These are phyloP conservation scores for Diddensiella transvaalensis DNA, from an alignment of 805 yeast genomes.

Conservation along the genomic window DNA sequence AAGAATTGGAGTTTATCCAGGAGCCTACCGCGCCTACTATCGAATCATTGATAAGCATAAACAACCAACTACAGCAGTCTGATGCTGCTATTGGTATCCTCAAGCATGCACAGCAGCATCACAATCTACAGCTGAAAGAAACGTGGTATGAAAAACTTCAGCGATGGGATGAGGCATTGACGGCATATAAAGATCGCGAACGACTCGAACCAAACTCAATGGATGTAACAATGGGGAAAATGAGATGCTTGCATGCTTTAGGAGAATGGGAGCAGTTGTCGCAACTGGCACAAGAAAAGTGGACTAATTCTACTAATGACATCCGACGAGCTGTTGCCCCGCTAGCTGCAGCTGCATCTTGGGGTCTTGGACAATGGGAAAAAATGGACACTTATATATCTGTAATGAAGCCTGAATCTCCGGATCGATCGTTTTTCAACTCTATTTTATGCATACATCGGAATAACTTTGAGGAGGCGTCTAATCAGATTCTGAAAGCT, in stretches of 20 bases:
- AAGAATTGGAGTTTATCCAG: constrained; percentile 89
- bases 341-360: constrained; percentile 96
- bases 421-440: constrained; percentile 91
- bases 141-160: constrained; percentile 97
- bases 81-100: constrained; percentile 98
- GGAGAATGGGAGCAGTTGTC: constrained; percentile 97
- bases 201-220: constrained; percentile 51
- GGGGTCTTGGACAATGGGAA: constrained; percentile 98
- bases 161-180: constrained; percentile 96
- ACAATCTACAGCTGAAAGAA: constrained; percentile 76
- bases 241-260: constrained; percentile 96
- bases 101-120: constrained; percentile 66
- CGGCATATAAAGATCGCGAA: constrained; percentile 82
- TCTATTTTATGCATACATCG: constrained; percentile 85
- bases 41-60: constrained; percentile 86
- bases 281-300: constrained; percentile 77
- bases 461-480: constrained; percentile 79
- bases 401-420: constrained; percentile 88
- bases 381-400: constrained; percentile 86
- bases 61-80: constrained; percentile 90
- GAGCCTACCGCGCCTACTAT: constrained; percentile 90
- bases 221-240: constrained; percentile 94
- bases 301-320: constrained; percentile 73
- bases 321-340: constrained; percentile 86
- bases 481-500: constrained; percentile 73